Conservation (phyloP, 352 stramenopile genomes). For the Thalassiosira hispida region DNA sequence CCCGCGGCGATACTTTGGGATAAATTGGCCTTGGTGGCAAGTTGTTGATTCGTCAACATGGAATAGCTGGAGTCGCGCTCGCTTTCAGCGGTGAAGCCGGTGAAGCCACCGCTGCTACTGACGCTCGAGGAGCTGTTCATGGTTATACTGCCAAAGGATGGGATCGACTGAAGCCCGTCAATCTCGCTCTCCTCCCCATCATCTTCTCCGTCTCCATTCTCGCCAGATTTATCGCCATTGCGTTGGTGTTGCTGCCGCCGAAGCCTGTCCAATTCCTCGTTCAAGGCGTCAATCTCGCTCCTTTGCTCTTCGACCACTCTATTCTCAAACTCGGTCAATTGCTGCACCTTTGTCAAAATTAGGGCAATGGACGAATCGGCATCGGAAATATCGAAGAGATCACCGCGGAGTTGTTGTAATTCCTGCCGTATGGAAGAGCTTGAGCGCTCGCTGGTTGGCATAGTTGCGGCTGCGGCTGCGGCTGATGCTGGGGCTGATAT, state of each 20-base stretch:
- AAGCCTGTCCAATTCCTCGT: neutral
- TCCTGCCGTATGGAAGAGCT: neutral
- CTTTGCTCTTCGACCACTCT: constrained; percentile 13
- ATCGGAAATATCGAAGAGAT: constrained; percentile 26
- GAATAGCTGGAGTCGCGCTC: constrained; percentile 4
- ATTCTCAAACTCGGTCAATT: constrained; percentile 48
- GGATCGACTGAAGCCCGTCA: neutral
- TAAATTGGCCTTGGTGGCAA: neutral
- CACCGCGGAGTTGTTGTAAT: constrained; percentile 26
- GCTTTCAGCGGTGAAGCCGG: constrained; percentile 7
- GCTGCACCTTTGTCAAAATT: constrained; percentile 36
- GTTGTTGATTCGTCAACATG: neutral
- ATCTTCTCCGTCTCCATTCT: neutral
- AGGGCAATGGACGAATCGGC: constrained; percentile 5
- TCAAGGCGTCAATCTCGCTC: constrained; percentile 4
- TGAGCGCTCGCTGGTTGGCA: too few species aligned
- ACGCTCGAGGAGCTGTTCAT: neutral
- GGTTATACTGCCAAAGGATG: constrained; percentile 1
- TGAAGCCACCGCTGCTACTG: neutral
- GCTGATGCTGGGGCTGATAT: too few species aligned
- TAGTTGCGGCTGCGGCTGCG: too few species aligned
- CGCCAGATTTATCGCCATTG: too few species aligned
- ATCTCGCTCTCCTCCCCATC: neutral
- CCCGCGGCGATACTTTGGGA: neutral
- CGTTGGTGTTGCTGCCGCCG: neutral